Conservation (phyloP, 2,329 filamentous ascomycete genomes). For the Neurospora sp. region DNA sequence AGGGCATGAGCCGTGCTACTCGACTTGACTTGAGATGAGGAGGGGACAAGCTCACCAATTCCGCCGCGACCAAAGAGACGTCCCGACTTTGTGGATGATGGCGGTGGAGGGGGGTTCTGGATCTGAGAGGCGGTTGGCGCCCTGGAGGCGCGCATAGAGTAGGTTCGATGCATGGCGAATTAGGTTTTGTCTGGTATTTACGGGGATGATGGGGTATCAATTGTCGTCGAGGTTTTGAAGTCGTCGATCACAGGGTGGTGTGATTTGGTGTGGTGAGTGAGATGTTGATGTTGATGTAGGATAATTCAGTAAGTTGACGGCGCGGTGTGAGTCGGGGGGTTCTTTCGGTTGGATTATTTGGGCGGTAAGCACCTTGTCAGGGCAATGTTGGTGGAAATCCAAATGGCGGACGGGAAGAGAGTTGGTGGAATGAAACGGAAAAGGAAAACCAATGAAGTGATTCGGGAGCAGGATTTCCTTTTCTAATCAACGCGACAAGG, state of each 20-base stretch:
- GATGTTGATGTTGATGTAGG: background rate
- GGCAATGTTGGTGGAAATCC: background rate
- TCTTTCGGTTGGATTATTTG: background rate
- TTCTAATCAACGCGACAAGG: background rate
- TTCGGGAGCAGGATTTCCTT: background rate
- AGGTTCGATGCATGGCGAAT: slow-evolving; percentile 84
- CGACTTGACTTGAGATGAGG: background rate
- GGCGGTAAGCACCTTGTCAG: background rate
- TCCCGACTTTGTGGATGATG: slow-evolving; percentile 82
- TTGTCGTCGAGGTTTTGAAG: background rate
- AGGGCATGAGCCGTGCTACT: slow-evolving; percentile 2
- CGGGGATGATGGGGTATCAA: background rate
- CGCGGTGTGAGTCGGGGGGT: background rate
- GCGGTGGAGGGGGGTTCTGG: slow-evolving; percentile 81
- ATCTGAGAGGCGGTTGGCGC: slow-evolving; percentile 82
- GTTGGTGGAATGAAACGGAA: background rate
- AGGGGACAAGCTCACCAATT: slow-evolving; percentile 55
- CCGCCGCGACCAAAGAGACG: slow-evolving; percentile 81
- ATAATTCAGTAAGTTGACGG: background rate
- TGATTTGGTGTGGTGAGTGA: background rate
- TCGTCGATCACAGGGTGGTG: background rate
- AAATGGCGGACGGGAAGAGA: background rate
- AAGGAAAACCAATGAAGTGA: background rate
- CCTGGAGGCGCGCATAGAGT: slow-evolving; percentile 96
- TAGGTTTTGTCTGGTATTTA: background rate